These are phyloP conservation scores for Handroanthus guayacan DNA, from an alignment of 257 asterid species.

Conservation along the genomic window DNA sequence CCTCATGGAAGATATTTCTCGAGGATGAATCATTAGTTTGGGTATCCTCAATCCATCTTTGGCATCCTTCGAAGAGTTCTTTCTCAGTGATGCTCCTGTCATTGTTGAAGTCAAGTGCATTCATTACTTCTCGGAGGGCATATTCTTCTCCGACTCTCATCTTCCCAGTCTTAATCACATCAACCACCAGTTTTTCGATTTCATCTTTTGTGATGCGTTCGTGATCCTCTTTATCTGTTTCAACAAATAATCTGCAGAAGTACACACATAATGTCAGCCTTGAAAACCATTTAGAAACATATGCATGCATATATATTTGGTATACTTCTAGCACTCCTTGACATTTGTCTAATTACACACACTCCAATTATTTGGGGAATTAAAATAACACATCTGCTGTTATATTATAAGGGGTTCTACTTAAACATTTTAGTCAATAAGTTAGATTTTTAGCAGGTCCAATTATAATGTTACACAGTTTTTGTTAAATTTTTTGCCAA, in stretches of 20 bases:
- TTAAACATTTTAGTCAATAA: too few relatives aligned
- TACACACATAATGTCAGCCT: not conserved
- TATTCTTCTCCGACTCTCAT: conserved; percentile 37
- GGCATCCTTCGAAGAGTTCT: conserved; percentile 55
- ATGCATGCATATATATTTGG: not conserved
- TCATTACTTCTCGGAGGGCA: conserved; percentile 49
- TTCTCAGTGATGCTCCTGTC: conserved; percentile 40
- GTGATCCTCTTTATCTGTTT: conserved; percentile 48
- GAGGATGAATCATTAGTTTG: conserved; percentile 27
- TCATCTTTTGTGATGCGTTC: conserved; percentile 40
- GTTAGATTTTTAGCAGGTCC: too few relatives aligned
- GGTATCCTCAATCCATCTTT: conserved; percentile 52
- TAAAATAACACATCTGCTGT: too few relatives aligned
- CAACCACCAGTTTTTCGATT: conserved; percentile 47
- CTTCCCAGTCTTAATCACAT: conserved; percentile 45
- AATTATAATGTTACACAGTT: too few relatives aligned
- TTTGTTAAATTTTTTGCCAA: too few relatives aligned
- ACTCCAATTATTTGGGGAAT: not conserved
- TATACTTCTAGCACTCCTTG: not conserved
- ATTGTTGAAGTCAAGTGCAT: conserved; percentile 44
- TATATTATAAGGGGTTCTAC: too few relatives aligned
- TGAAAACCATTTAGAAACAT: not conserved
- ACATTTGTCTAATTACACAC: not conserved
- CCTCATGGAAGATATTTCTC: conserved; percentile 34
- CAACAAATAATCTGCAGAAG: conserved; percentile 50